Percentiles rank a stretch among this genome's conserved stretches.
Conservation (phyloP, 441 rosid genomes). For the Aleurites moluccanus region DNA sequence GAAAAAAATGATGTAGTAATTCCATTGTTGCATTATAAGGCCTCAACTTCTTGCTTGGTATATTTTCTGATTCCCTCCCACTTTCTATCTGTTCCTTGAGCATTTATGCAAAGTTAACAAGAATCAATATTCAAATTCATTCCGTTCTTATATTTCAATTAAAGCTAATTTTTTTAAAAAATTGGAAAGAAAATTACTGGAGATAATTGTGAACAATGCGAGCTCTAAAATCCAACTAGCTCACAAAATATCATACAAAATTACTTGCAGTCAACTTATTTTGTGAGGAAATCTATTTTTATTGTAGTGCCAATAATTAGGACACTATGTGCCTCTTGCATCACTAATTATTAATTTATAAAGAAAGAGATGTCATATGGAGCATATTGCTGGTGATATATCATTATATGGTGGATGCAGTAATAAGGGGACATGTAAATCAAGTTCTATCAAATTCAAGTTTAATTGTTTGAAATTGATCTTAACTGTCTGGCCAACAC, state of each 20-base stretch:
- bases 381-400: background rate
- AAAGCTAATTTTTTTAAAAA: background rate
- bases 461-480: conserved; percentile 17
- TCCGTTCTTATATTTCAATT: background rate
- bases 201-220: background rate
- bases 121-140: background rate
- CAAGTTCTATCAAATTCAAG: conserved; percentile 1
- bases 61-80: background rate
- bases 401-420: background rate
- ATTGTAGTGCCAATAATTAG: background rate
- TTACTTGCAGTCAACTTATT: background rate
- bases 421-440: background rate
- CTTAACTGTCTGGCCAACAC: background rate
- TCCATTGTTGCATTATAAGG: conserved; percentile 2
- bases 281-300: background rate
- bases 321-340: background rate
- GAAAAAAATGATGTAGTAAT: background rate
- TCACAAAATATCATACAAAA: background rate
- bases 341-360: background rate
- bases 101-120: conserved; percentile 6
- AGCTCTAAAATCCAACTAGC: conserved; percentile 1
- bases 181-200: background rate
- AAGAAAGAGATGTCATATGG: background rate
- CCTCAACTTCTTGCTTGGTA: background rate
- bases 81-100: background rate